Base-by-base conservation (phyloP, 2,329 filamentous ascomycete genomes). In the Verticillium tricorpus region DNA sequence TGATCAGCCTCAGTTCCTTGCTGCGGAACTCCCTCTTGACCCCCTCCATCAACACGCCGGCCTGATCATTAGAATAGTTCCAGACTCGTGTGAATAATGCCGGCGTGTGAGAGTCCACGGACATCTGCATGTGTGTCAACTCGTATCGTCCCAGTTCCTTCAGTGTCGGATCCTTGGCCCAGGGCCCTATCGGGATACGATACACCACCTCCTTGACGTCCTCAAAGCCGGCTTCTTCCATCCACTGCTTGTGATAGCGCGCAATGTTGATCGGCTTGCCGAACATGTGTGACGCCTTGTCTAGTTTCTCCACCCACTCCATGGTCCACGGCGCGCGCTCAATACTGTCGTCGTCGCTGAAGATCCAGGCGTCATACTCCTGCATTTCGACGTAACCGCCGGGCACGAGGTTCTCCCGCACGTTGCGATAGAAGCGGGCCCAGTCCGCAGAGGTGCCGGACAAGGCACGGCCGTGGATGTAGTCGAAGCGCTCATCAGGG, bases 51-150 rank as follows among this genome's bases (percentile, higher is more conserved):
- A 83, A 66, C 1, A 75, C 68, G 62, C 73, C 67, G 0, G 76
- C 76, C 25, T 77, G 75, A 50, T 81, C 78, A 11, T 77, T 69
- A 0, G 75, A 68, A 60, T 74, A 78, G 56, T 72, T 70, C 63
- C 69, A 71, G 0, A 77, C 75, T 1, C 76, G 70, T 0, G 75
- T 75, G 62, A 78, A 76, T 11, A 78, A 67, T 0, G 76, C 76
- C 0, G 74, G 76, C 1, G 74, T 77, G 59, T 78, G 74, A 12
- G 76, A 77, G 56, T 75, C 76, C 2, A 76, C 75, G 17, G 75
- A 75, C 76, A 78, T 77, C 60, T 78, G 75, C 76, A 78, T 77
- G 55, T 78, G 74, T 0, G 72, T 67, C 54, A 73, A 67, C 67
- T 77, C 75, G 58, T 70, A 77, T 0, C 67, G 67, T 40, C 75